A percentile compares a stretch with the other conserved stretches of the same genome.
Conservation (phyloP, 140 eudicot genomes). For the Anethum foeniculum region DNA sequence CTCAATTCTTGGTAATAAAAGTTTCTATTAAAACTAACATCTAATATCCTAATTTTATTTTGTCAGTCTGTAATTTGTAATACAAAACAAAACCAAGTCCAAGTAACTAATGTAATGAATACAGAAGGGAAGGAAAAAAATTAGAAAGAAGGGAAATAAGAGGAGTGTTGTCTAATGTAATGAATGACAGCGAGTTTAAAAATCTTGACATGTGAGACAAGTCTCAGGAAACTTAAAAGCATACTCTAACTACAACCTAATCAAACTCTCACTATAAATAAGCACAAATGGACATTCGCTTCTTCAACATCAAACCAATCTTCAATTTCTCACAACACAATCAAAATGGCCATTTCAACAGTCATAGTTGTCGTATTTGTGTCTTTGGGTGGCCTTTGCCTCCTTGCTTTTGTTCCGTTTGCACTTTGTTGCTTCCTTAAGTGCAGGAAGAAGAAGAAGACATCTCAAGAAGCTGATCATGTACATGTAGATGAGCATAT, state of each 20-base stretch:
- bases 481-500: constrained; percentile 43
- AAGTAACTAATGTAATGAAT: background rate
- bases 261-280: constrained; percentile 25
- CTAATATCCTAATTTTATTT: background rate
- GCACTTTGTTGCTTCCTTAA: constrained; percentile 61
- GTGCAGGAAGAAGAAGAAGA: constrained; percentile 37
- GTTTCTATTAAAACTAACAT: background rate
- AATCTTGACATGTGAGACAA: constrained; percentile 37
- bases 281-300: background rate
- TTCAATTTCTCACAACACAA: background rate
- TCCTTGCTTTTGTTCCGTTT: constrained; percentile 37
- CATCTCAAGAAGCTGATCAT: constrained; percentile 35
- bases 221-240: constrained; percentile 37
- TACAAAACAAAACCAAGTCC: background rate
- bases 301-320: constrained; percentile 25
- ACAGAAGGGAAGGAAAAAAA: background rate
- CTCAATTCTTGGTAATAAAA: background rate
- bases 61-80: background rate
- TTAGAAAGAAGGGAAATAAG: background rate
- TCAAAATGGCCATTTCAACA: constrained; percentile 33
- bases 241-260: constrained; percentile 1
- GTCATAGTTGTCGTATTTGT: constrained; percentile 44
- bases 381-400: constrained; percentile 47
- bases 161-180: constrained; percentile 41
- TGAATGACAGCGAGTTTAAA: constrained; percentile 14